Base-by-base conservation (phyloP, 208 protist species). In the Dictyostelium gargantuum region DNA sequence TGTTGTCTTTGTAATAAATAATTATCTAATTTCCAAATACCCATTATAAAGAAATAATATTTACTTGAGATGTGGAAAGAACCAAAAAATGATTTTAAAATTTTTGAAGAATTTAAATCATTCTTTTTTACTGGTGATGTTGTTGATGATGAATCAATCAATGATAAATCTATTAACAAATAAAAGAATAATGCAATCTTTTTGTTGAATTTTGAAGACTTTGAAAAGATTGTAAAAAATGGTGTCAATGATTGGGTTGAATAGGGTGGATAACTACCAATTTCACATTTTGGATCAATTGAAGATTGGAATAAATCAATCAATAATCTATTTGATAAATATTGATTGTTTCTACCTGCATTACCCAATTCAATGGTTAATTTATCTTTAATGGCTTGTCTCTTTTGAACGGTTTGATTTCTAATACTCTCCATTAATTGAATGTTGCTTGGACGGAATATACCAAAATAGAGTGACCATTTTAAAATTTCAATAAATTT, bases 21-120 rank as follows among this genome's bases (percentile, higher is more conserved):
- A 19, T 8, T 54, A 76, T 86, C 81, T 8, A 89, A 89, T 32
- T 79, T 15, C 82, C 82, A 89, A 52, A 89, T 68, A 35, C 82
- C 82, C 40, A 32, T 32, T 4, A 79, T 68, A 79, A 89, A 89
- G 3, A 4, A 9, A 35, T 66, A 79, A 9, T 68, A 15, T 1
- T 26, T 50, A 42, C n/a, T 50, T 23, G 46, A n/a, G 10, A 89
- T 70, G 42, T 23, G 32, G 32, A 89, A 89, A 17, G 70, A 63
- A 52, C 26, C 44, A 46, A 23, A 13, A 26, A 89, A 50, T 63
- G 81, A 86, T 50, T 56, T 15, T 23, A 70, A 70, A 42, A 8
- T 70, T 70, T 70, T 32, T 1, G 29, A 40, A 40, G 35, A 38
- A 70, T 70, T n/a, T 29, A 70, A 35, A n/a, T n/a, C n/a, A 68